These are phyloP conservation scores for Solanum chilense DNA, from an alignment of 257 asterid species.

Conservation along the genomic window DNA sequence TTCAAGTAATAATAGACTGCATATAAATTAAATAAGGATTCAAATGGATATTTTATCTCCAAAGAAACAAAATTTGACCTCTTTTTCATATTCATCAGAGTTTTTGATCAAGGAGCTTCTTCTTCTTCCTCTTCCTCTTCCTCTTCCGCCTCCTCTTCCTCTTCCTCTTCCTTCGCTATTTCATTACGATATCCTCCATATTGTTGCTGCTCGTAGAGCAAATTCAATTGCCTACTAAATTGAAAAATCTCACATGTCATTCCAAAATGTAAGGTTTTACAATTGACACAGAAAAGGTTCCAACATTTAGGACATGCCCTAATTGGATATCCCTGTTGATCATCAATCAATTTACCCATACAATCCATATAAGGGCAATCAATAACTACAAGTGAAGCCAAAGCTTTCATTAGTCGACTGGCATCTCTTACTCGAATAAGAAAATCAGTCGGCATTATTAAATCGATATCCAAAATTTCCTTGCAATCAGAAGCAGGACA, in stretches of 20 bases:
- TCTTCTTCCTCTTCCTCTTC: background rate
- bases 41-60: background rate
- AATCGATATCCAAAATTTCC: background rate
- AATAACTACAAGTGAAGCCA: background rate
- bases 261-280: constrained; percentile 1
- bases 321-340: background rate
- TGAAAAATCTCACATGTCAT: background rate
- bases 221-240: background rate
- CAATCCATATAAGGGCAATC: background rate
- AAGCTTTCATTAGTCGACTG: background rate
- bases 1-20: background rate
- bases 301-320: constrained; percentile 1
- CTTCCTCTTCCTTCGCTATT: too few species aligned
- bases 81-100: background rate
- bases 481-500: constrained; percentile 5
- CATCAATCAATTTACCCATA: background rate
- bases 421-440: background rate
- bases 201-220: too few species aligned
- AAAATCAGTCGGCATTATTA: background rate
- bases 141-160: background rate
- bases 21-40: background rate
- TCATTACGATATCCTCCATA: background rate
- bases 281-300: background rate
- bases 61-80: background rate
- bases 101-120: background rate